Base-by-base conservation (phyloP, 495 filamentous ascomycete species). In the Polyplosphaeria fusca region DNA sequence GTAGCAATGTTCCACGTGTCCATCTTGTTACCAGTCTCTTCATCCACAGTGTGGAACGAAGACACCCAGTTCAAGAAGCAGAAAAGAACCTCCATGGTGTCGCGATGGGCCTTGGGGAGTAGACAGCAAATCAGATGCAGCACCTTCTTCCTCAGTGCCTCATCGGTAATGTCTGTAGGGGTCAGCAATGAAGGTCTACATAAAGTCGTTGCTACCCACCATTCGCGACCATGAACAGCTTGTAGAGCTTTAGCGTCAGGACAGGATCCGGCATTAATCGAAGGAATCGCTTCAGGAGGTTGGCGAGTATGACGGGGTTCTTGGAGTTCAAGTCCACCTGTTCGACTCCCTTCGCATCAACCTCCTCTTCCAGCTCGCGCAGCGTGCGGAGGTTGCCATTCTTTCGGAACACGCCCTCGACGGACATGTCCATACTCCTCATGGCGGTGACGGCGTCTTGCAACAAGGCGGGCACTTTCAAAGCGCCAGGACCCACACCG, bases 361-460 rank as follows among this genome's bases (percentile, higher is more conserved):
- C 86, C 61, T 82, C 74, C 37, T 92, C 89, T 24, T 86, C 82
- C 18, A 94, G 73, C 49, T 96, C 91, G 58, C 86, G 87, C 23
- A 97, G 77, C 46, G 88, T 85, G 65, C 87, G 86, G 68, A 99
- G 96, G 67, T 96, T 97, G 55, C 93, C 93, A 66, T 96, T 99
- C 78, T 99, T 99, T 50, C 93, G 86, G 81, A 99, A 99, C 42
- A 99, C 92, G 66, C 94, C 94, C 68, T 99, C 93, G 5, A 97
- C 89, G 16, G 90, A 95, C 79, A 99, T 95, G 72, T 99, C 93
- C 91, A 97, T 99, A 67, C 89, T 92, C 59, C 89, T 84, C 88
- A 99, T 93, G 24, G 91, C 88, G 4, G 87, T 87, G 13, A 97
- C 82, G 23, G 91, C 82, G 65, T 97, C 94, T 67, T 97, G 91